Evolutionary conservation across 1,284 basidiomycete genomes (phyloP).

Genomic region (Schizopora paradoxa): DNA sequence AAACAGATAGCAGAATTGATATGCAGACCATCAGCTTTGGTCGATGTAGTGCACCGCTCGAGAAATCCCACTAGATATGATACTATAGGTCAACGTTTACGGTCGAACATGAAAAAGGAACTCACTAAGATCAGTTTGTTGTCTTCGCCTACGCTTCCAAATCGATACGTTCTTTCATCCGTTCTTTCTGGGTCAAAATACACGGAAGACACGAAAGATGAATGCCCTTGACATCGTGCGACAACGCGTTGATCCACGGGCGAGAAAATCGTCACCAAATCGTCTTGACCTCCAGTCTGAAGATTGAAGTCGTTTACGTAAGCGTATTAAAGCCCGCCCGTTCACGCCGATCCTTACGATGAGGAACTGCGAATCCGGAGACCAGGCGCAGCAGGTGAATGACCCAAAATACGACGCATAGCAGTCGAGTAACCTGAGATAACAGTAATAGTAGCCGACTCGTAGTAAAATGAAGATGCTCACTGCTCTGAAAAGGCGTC

Average conservation of each 20-base stretch:
- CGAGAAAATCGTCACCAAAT: conserved; percentile 89
- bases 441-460: conserved; percentile 12
- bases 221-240: conserved; percentile 96
- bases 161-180: conserved; percentile 84
- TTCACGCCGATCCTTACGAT: conserved; percentile 45
- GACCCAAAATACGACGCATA: conserved; percentile 92
- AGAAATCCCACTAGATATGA: conserved; percentile 79
- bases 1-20: background rate
- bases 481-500: conserved; percentile 82
- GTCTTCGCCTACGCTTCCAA: conserved; percentile 91
- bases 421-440: conserved; percentile 72
- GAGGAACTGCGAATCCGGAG: conserved; percentile 90
- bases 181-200: conserved; percentile 86
- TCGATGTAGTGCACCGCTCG: conserved; percentile 68
- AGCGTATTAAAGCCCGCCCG: background rate
- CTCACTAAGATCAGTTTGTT: conserved; percentile 83
- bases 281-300: conserved; percentile 86
- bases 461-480: conserved; percentile 26
- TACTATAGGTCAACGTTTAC: no score
- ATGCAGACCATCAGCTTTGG: no score
- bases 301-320: background rate
- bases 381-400: conserved; percentile 88
- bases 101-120: conserved; percentile 11
- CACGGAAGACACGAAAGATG: conserved; percentile 86
- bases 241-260: conserved; percentile 89